Evolutionary conservation across 164 flowering plant species (phyloP).

Genomic region (Brasenia schreberi): DNA sequence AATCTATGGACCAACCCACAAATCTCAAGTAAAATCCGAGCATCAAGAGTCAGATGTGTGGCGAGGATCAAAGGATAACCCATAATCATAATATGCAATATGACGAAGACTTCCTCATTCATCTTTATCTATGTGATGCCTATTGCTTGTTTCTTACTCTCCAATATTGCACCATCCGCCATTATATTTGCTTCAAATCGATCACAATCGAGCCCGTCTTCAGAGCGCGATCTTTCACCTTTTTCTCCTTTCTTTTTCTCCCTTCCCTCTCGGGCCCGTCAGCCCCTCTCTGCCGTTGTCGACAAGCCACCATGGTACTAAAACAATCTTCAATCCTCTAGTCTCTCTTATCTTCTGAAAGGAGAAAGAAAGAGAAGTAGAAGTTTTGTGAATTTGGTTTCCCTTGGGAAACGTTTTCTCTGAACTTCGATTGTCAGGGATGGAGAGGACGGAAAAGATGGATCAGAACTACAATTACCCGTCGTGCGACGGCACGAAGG

Average conservation of each 20-base stretch:
- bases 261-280: neutral
- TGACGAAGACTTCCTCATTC: too few species aligned
- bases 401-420: neutral
- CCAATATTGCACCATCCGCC: neutral
- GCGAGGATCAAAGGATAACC: too few species aligned
- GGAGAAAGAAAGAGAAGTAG: neutral
- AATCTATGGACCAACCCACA: too few species aligned
- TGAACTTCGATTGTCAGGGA: neutral
- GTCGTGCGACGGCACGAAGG: conserved; percentile 53
- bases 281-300: neutral
- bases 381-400: neutral
- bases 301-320: neutral
- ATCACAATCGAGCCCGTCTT: neutral
- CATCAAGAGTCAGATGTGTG: too few species aligned
- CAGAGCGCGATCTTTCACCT: neutral
- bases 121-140: too few species aligned
- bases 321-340: neutral
- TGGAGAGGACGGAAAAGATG: neutral
- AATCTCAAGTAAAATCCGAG: too few species aligned
- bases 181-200: neutral
- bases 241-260: neutral
- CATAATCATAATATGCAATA: too few species aligned
- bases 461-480: conserved; percentile 30
- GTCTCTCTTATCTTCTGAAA: neutral
- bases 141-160: neutral